Evolutionary conservation across 2,329 filamentous ascomycete species (phyloP).

Genomic region (Alternaria sp.): DNA sequence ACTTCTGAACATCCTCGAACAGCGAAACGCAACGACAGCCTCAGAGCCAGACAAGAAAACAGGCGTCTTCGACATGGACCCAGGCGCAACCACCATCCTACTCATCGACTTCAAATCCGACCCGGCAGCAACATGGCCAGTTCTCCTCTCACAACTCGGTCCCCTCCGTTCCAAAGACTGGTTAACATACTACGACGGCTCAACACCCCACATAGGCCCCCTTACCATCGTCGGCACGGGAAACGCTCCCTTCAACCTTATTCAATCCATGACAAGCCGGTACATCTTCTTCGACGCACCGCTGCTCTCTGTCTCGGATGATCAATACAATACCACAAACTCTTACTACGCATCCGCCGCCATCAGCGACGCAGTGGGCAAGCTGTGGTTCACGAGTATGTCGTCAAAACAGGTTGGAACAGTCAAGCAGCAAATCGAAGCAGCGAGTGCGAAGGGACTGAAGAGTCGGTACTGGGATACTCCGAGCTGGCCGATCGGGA

Average conservation of each 20-base stretch:
- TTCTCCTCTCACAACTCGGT: slow-evolving; percentile 62
- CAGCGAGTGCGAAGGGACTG: slow-evolving; percentile 24
- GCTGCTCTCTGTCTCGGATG: slow-evolving; percentile 50
- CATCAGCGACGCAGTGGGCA: slow-evolving; percentile 29
- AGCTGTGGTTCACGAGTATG: slow-evolving; percentile 19
- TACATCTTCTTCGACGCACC: slow-evolving; percentile 74
- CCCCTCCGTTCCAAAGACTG: slow-evolving; percentile 66
- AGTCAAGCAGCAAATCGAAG: slow-evolving; percentile 1
- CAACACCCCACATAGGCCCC: slow-evolving; percentile 59
- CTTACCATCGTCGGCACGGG: slow-evolving; percentile 75
- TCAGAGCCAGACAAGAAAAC: slow-evolving; percentile 21
- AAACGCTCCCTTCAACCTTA: slow-evolving; percentile 64
- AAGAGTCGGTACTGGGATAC: slow-evolving; percentile 32
- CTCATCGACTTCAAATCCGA: slow-evolving; percentile 74
- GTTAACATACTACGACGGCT: slow-evolving; percentile 58
- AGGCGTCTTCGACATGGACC: slow-evolving; percentile 60
- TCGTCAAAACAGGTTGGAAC: slow-evolving; percentile 11
- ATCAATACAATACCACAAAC: slow-evolving; percentile 30
- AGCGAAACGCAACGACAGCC: slow-evolving; percentile 31
- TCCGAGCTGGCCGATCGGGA: slow-evolving; percentile 28
- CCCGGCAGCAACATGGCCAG: slow-evolving; percentile 59
- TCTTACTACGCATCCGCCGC: slow-evolving; percentile 36
- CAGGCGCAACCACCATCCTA: slow-evolving; percentile 59
- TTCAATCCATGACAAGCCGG: slow-evolving; percentile 59
- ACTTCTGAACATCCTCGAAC: slow-evolving; percentile 53